Conservation (phyloP, 495 filamentous ascomycete species). For the Neurospora sp. region DNA sequence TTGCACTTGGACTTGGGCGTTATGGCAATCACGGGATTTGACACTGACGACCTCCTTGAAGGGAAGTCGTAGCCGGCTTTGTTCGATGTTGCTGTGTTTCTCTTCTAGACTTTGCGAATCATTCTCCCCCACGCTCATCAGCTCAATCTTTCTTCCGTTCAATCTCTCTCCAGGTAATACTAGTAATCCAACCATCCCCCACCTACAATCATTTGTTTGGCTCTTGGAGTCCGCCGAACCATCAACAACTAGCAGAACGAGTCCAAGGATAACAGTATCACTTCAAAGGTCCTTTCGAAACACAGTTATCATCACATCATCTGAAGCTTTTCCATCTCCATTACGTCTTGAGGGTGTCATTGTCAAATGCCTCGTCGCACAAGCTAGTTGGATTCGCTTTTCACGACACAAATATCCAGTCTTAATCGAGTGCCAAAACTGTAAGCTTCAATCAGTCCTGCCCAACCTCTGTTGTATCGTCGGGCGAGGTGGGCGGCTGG, state of each 20-base stretch:
- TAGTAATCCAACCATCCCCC: not conserved
- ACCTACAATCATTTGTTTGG: not conserved
- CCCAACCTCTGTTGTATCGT: too few species aligned
- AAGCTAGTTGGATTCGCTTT: too few species aligned
- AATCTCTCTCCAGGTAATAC: not conserved
- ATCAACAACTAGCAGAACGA: not conserved
- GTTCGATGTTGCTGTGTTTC: not conserved
- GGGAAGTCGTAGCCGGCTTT: not conserved
- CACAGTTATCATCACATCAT: not conserved
- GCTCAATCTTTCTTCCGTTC: not conserved
- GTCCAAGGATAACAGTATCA: not conserved
- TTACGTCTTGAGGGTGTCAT: too few species aligned
- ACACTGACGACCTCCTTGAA: not conserved
- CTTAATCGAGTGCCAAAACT: too few species aligned
- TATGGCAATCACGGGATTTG: not conserved
- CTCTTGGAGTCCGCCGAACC: not conserved
- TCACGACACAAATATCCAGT: too few species aligned
- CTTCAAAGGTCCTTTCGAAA: not conserved
- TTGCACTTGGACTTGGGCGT: not conserved
- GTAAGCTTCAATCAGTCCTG: too few species aligned
- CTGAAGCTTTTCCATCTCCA: not conserved
- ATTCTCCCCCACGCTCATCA: not conserved
- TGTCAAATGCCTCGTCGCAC: too few species aligned
- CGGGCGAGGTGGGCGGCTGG: too few species aligned
- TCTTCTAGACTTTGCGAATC: not conserved